A percentile compares a stretch with the other conserved stretches of the same genome.
Evolutionary conservation across 345 rosid genomes (phyloP).

Genomic region (Cardamine resedifolia): DNA sequence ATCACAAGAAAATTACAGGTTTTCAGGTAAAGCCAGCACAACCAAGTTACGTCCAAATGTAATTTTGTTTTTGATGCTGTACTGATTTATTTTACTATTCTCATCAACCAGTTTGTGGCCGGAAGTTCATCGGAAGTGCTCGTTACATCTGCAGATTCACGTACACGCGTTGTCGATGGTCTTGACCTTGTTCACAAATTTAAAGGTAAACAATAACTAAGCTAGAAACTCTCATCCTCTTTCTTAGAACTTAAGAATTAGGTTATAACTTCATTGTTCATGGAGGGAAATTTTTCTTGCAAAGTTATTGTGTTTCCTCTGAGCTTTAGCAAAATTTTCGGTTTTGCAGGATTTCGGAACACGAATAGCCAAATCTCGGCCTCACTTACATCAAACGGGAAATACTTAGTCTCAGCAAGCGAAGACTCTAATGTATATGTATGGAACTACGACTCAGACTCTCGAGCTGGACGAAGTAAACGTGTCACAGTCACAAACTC

Average conservation of each 20-base stretch:
- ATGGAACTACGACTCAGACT: constrained; percentile 86
- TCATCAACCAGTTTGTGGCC: constrained; percentile 66
- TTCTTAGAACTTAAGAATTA: background rate
- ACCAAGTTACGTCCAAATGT: background rate
- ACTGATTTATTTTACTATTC: constrained; percentile 33
- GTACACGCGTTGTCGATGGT: constrained; percentile 77
- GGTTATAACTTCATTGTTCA: background rate
- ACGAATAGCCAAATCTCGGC: constrained; percentile 90
- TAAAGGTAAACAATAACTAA: constrained; percentile 56
- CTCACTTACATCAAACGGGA: constrained; percentile 70
- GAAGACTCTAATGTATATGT: constrained; percentile 90
- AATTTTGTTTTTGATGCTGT: background rate
- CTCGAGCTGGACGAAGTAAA: constrained; percentile 78
- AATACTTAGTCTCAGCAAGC: constrained; percentile 82
- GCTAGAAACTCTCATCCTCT: background rate
- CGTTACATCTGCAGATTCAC: constrained; percentile 94
- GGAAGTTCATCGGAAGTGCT: constrained; percentile 94
- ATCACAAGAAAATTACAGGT: constrained; percentile 93
- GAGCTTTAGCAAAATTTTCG: background rate
- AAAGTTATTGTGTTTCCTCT: background rate
- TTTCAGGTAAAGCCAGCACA: constrained; percentile 67
- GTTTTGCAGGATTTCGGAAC: constrained; percentile 79
- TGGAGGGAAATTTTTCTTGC: background rate
- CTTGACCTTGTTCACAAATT: constrained; percentile 86
- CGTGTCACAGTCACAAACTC: constrained; percentile 65